These are phyloP conservation scores for Microbotryomycetes sp. DNA, from an alignment of 1,284 basidiomycete genomes.

Conservation along the genomic window DNA sequence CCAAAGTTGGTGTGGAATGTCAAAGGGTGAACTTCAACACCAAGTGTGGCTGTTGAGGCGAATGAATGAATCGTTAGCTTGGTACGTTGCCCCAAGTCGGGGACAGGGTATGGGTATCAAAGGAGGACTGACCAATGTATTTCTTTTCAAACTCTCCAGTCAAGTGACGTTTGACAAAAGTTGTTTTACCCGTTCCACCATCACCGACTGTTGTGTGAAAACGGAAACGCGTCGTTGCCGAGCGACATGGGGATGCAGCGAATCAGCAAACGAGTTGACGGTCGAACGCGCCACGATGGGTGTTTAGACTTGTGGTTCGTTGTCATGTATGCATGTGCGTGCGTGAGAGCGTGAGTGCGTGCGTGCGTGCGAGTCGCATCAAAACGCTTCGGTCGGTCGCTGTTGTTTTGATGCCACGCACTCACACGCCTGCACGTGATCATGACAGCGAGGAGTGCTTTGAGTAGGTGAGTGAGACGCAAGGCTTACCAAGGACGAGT, in stretches of 20 bases:
- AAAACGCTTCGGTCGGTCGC: not conserved
- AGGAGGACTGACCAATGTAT: constrained; percentile 73
- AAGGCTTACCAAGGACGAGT: constrained; percentile 87
- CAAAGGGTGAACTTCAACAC: constrained; percentile 98
- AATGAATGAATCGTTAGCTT: constrained; percentile 5
- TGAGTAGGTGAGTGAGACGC: not conserved
- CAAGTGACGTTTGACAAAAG: constrained; percentile 92
- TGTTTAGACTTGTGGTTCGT: constrained; percentile 65
- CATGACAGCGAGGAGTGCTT: not conserved
- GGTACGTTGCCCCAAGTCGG: not conserved
- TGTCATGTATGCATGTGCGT: constrained; percentile 61
- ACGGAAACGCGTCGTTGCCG: constrained; percentile 10
- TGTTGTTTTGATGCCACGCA: constrained; percentile 1
- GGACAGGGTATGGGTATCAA: not conserved
- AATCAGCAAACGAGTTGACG: not conserved
- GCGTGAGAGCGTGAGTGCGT: constrained; percentile 15
- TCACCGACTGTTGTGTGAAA: constrained; percentile 24
- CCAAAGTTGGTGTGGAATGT: constrained; percentile 97
- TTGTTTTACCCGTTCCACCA: constrained; percentile 56
- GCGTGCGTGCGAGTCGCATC: not conserved
- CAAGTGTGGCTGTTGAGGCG: constrained; percentile 72
- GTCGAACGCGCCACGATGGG: constrained; percentile 15
- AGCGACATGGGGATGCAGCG: not conserved
- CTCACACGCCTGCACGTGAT: not conserved
- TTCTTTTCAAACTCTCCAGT: constrained; percentile 99